These are phyloP conservation scores for Exidia glandulosa DNA, from an alignment of 768 basidiomycete species.

Conservation along the genomic window DNA sequence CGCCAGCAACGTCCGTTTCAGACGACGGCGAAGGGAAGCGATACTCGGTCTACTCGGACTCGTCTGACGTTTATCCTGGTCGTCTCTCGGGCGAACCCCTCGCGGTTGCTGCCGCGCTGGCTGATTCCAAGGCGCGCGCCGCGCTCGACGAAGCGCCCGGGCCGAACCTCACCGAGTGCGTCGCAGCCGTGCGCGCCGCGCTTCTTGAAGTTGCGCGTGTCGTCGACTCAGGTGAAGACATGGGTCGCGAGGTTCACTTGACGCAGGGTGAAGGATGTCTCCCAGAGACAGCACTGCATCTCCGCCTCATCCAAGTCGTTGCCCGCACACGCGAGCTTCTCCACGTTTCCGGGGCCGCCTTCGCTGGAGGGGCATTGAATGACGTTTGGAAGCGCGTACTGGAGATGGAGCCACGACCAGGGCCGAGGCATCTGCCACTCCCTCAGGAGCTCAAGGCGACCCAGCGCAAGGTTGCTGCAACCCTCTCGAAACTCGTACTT, in stretches of 20 bases:
- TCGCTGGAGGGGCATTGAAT: conserved; percentile 3
- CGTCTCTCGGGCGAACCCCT: neutral
- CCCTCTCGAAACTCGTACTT: conserved; percentile 79
- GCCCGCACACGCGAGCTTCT: conserved; percentile 7
- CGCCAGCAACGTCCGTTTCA: conserved; percentile 14
- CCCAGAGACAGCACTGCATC: conserved; percentile 5
- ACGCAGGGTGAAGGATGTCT: neutral
- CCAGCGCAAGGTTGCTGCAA: conserved; percentile 79
- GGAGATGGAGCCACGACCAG: neutral
- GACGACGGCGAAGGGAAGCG: conserved; percentile 16
- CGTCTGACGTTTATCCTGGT: conserved; percentile 56
- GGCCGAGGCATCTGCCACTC: neutral
- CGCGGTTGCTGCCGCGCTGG: neutral
- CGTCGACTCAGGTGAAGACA: neutral
- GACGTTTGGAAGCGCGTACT: neutral
- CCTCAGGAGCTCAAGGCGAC: conserved; percentile 49
- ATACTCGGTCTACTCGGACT: conserved; percentile 54
- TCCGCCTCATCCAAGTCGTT: conserved; percentile 9
- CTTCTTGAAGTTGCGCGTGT: neutral
- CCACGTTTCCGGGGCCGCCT: conserved; percentile 14
- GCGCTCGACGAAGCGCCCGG: neutral
- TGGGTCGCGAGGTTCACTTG: neutral
- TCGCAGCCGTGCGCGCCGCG: neutral
- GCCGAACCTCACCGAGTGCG: neutral
- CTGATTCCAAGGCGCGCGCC: conserved; percentile 6